Base-by-base conservation (phyloP, 2,329 filamentous ascomycete genomes). In the Fusarium sp. region DNA sequence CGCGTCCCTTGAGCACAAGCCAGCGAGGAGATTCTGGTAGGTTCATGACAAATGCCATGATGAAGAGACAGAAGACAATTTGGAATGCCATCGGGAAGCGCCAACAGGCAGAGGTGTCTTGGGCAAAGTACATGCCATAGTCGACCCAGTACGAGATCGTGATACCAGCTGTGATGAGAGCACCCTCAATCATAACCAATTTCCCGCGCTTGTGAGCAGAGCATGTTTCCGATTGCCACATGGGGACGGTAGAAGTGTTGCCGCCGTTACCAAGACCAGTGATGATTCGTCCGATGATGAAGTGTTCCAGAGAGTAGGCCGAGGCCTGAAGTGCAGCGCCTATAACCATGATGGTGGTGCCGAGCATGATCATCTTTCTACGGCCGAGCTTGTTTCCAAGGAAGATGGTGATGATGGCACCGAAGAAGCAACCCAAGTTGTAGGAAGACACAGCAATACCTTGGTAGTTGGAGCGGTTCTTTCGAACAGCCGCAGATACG, bases 401-500 rank as follows among this genome's bases (percentile, higher is more conserved):
- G 70, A 90, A 91, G 24, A 89, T 89, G 60, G 87, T 88, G 73
- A 89, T 88, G 74, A 91, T 87, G 21, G 88, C 88, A 13, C 89
- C 89, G 57, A 90, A 81, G 51, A 88, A 87, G 76, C 88, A 90
- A 14, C 88, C 88, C n/a, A 88, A 73, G 73, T 88, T 87, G 76
- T 88, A 88, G 6, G 83, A 84, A 9, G 85, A 86, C 19, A 88
- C 82, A 7, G 85, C 80, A 46, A 88, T 87, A 34, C 84, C 84
- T 69, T 88, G 85, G 58, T 85, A 83, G 7, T 82, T 84, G 4
- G 87, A 84, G 19, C 86, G 83, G 57, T 77, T 72, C 34, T 80
- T 80, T 49, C 76, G 77, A 55, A 82, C 75, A 2, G 73, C 54
- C 1, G 67, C 34, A 43, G 76, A 74, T 19, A 79, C 75, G 84